phyloP scores from a whole-genome alignment of 768 basidiomycete species.

The Trametes cinnabarina region DNA sequence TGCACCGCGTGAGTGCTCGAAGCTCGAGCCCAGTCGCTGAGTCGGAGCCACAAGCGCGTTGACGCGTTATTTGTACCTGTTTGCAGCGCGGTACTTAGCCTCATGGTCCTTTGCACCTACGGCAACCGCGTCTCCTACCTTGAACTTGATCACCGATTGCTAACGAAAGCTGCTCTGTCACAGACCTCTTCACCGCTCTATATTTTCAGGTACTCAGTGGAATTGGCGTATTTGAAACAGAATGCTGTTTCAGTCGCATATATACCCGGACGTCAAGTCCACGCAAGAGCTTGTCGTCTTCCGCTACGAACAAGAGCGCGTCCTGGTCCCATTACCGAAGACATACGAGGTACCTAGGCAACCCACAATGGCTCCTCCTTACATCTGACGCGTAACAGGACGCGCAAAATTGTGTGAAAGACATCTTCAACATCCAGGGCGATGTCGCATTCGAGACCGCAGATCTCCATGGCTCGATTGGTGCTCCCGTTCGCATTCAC shows the following conservation, averaged over 20 bases:
- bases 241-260: conserved; percentile 15
- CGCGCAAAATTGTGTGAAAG: not conserved
- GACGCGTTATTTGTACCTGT: not conserved
- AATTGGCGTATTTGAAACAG: too few relatives aligned
- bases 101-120: not conserved
- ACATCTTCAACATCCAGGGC: conserved; percentile 7
- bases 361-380: not conserved
- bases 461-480: conserved; percentile 10
- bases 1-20: too few relatives aligned
- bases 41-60: not conserved
- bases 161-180: too few relatives aligned
- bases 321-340: conserved; percentile 14
- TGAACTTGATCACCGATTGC: too few relatives aligned
- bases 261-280: conserved; percentile 5
- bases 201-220: too few relatives aligned
- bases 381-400: conserved; percentile 5
- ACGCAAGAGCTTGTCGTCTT: conserved; percentile 18
- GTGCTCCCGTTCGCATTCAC: conserved; percentile 14
- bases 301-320: conserved; percentile 6
- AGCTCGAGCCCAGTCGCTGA: too few relatives aligned
- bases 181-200: not conserved
- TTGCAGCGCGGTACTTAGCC: not conserved
- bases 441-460: conserved; percentile 11
- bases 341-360: conserved; percentile 7
- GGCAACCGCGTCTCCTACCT: too few relatives aligned